Base-by-base conservation (phyloP, 768 basidiomycete genomes). In the Lactifluus volemus region DNA sequence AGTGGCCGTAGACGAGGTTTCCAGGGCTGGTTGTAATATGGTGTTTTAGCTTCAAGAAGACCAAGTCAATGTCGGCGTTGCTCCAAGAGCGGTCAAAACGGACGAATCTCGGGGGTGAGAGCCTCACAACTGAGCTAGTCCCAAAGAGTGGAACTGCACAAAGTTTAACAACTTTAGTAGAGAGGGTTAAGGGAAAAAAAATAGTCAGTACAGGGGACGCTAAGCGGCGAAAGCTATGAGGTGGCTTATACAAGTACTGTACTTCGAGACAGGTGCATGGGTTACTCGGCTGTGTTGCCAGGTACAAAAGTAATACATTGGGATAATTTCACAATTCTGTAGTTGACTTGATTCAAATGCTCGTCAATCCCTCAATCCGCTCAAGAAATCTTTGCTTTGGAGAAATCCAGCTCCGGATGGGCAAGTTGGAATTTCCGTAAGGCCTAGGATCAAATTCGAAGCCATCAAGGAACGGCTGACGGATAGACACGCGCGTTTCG, bases 321-420 rank as follows among this genome's bases (percentile, higher is more conserved):
- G 47, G 45, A 42, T 58, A 7, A 45, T 48, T 30, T 34, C 32
- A 34, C 9, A 34, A 9, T 6, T 5, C 32, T 34, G 32, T 9
- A 34, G 32, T 34, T 34, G n/a, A 36, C 29, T 19, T 19, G 2
- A 38, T 25, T 51, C 25, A 47, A 19, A 25, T 41, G 36, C 51
- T 49, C 50, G 52, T 58, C 36, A 21, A 38, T 44, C 21, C 44
- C 48, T 49, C 55, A 11, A 49, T 38, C 39, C 25, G 17, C 21
- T 67, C 77, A 92, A 63, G 87, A 86, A 58, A 93, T 89, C 72
- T 92, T 92, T 10, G 90, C 93, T 12, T 94, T 86, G 30, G 89
- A 90, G 71, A 98, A 95, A 73, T 98, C 95, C 68, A 98, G 79
- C 72, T 98, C 95, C 0, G 95, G 95, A 72, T 98, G 94, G 42